Evolutionary conservation across 139 green algal species (phyloP), one percentile per base, ranked within the genome.

Genomic region (Asterochloris erici): DNA sequence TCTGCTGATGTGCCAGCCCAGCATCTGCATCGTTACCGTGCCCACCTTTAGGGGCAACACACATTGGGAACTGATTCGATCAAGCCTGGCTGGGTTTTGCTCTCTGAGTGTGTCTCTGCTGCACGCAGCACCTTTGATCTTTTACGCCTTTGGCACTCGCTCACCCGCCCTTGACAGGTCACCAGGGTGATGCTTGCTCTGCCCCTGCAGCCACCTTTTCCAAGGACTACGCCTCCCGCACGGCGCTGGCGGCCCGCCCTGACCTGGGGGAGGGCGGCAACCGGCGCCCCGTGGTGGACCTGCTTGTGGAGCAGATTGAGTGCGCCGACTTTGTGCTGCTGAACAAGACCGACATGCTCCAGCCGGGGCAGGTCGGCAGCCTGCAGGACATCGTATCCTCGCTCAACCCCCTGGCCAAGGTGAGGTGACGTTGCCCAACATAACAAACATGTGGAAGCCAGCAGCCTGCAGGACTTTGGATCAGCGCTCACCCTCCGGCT

Each of bases 221-320:
- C 54, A 81, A 88, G 78, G 93, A 97, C 83, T 98, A 94, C 82
- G 85, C 91, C 70, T 92, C 85, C 64, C 87, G 88, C 47, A 77
- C 88, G 19, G 13, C 16, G 2, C 77, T 96, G 70, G 91, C 91
- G 6, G 83, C 90, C 0, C 87, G 94, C 24, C 95, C 95, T 19
- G 95, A 98, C 82, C 93, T 98, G 61, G 95, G 95, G 10, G 93
- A 97, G 81, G 94, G 94, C 1, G 94, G 94, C 79, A 89, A 86
- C 75, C 87, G 95, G 83, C 86, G 94, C 21, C 95, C 94, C 0
- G 94, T 98, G 64, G 95, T 98, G 62, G 95, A 98, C 87, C 89
- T 98, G 74, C 89, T 98, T 79, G 95, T 98, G 74, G 90, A 96
- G 88, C 92, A 98, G 89, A 86, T 97, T 26, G 88, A 93, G 88